Percentiles rank a stretch among this genome's conserved stretches.
phyloP scores from a whole-genome alignment of 768 basidiomycete species.

The Cystofilobasidium macerans region DNA sequence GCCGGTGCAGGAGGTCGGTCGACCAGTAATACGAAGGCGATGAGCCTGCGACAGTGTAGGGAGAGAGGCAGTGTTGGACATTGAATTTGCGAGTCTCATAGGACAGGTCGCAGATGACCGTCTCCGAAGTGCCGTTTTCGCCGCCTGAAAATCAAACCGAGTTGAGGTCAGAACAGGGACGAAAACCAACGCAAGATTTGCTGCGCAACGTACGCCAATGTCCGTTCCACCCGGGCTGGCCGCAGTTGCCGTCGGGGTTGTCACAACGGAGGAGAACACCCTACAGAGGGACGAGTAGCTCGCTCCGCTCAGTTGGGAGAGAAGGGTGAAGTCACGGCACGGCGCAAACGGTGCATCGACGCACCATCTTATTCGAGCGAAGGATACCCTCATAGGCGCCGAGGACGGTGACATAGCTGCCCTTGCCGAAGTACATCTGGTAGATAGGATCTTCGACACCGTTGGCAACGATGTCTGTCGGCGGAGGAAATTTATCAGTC shows the following conservation, averaged over 20 bases:
- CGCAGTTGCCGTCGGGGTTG: slow-evolving; percentile 33
- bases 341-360: too few species aligned
- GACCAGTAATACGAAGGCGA: slow-evolving; percentile 32
- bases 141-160: too few species aligned
- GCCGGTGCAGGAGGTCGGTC: slow-evolving; percentile 36
- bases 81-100: slow-evolving; percentile 33
- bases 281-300: neutral
- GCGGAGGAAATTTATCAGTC: too few species aligned
- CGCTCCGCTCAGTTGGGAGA: neutral
- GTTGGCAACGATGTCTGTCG: slow-evolving; percentile 29
- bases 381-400: slow-evolving; percentile 33
- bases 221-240: slow-evolving; percentile 32
- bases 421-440: slow-evolving; percentile 35
- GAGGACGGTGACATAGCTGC: slow-evolving; percentile 28
- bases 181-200: neutral
- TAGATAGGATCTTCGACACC: slow-evolving; percentile 33
- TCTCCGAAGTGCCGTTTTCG: slow-evolving; percentile 35
- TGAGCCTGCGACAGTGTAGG: slow-evolving; percentile 30
- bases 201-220: slow-evolving; percentile 38
- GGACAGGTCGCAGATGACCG: slow-evolving; percentile 30
- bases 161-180: too few species aligned
- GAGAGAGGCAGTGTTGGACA: slow-evolving; percentile 32
- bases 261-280: slow-evolving; percentile 37
- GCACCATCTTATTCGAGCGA: slow-evolving; percentile 31
- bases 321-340: too few species aligned